These are phyloP conservation scores for Glarea lozoyensis DNA, from an alignment of 495 filamentous ascomycete species.

Conservation along the genomic window DNA sequence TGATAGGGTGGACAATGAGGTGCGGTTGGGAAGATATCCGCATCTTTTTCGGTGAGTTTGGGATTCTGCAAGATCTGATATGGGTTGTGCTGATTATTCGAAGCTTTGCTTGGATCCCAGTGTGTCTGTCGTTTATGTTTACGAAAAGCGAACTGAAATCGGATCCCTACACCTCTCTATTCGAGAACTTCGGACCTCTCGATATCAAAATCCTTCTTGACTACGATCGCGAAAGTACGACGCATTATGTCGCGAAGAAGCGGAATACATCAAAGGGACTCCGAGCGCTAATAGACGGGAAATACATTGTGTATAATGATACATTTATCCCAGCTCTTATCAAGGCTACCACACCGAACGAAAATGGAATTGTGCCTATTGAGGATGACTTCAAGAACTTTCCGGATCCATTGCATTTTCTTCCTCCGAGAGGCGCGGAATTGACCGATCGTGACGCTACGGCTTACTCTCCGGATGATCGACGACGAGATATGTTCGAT, in stretches of 20 bases:
- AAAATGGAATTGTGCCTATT: slow-evolving; percentile 54
- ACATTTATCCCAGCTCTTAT: slow-evolving; percentile 64
- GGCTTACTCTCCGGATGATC: slow-evolving; percentile 59
- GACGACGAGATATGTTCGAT: slow-evolving; percentile 65
- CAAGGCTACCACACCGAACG: slow-evolving; percentile 52
- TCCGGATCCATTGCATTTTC: slow-evolving; percentile 62
- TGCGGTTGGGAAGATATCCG: slow-evolving; percentile 58
- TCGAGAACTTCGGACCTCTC: slow-evolving; percentile 60
- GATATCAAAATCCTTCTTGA: slow-evolving; percentile 77
- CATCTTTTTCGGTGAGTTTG: slow-evolving; percentile 39
- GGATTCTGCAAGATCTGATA: neutral
- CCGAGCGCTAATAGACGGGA: slow-evolving; percentile 80
- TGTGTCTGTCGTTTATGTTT: slow-evolving; percentile 75
- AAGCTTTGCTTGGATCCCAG: slow-evolving; percentile 66
- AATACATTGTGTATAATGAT: slow-evolving; percentile 64
- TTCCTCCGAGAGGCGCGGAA: slow-evolving; percentile 71
- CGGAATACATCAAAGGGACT: slow-evolving; percentile 80
- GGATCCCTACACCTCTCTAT: slow-evolving; percentile 56
- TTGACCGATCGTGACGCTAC: slow-evolving; percentile 50
- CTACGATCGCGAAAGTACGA: slow-evolving; percentile 62
- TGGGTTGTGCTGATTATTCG: slow-evolving; percentile 4
- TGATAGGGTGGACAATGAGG: slow-evolving; percentile 46
- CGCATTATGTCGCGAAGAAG: slow-evolving; percentile 83
- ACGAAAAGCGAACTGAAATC: slow-evolving; percentile 63
- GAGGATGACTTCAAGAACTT: slow-evolving; percentile 76